Evolutionary conservation across 495 filamentous ascomycete species (phyloP).

Genomic region (Podospora pseudocomata): DNA sequence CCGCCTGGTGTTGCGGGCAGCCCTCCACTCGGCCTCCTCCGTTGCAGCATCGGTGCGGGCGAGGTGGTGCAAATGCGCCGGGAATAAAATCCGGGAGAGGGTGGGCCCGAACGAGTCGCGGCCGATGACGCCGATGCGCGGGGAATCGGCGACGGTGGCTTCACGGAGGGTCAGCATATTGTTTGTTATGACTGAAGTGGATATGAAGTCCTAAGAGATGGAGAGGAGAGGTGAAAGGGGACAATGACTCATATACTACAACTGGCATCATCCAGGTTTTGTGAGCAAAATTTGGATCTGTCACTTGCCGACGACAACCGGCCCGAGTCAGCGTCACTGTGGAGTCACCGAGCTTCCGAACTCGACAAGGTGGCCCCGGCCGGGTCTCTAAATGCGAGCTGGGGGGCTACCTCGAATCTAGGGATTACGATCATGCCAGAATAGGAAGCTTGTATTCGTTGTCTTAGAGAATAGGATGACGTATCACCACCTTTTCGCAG

Average conservation of each 20-base stretch:
- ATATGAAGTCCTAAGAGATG: not conserved
- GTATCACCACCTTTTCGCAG: conserved; percentile 16
- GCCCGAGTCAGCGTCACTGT: not conserved
- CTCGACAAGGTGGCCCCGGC: not conserved
- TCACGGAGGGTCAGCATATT: conserved; percentile 24
- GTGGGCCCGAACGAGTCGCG: conserved; percentile 19
- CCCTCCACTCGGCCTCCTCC: conserved; percentile 24
- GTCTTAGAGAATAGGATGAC: conserved; percentile 15
- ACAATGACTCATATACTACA: not conserved
- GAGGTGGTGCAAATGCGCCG: conserved; percentile 13
- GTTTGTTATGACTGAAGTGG: not conserved
- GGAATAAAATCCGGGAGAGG: conserved; percentile 22
- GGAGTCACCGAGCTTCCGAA: not conserved
- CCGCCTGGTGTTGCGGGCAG: conserved; percentile 9
- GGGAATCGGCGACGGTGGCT: conserved; percentile 19
- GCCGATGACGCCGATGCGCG: conserved; percentile 18
- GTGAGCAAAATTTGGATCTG: not conserved
- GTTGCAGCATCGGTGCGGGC: conserved; percentile 5
- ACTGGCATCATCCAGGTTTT: not conserved
- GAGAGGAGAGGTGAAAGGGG: not conserved
- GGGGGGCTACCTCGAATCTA: not conserved
- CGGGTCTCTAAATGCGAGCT: not conserved
- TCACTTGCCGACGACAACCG: not conserved
- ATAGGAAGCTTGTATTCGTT: not conserved
- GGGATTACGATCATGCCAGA: not conserved